Conservation (phyloP, 768 basidiomycete species). For the Termitomyces sp. region DNA sequence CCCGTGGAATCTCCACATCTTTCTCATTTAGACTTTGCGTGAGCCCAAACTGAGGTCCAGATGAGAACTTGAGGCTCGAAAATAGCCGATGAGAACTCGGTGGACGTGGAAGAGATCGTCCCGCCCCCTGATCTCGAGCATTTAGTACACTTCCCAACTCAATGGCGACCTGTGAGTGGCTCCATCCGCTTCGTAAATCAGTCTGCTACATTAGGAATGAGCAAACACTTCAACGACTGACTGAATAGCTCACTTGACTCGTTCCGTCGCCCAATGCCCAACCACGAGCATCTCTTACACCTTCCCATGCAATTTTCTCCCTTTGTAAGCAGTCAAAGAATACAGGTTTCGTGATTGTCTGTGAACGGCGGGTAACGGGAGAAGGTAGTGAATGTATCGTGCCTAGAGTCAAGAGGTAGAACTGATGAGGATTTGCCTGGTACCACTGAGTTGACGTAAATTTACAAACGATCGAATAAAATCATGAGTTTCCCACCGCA, state of each 20-base stretch:
- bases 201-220: slow-evolving; percentile 8
- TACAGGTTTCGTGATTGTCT: slow-evolving; percentile 83
- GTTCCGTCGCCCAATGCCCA: slow-evolving; percentile 46
- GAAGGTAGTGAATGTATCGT: slow-evolving; percentile 83
- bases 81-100: slow-evolving; percentile 41
- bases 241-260: slow-evolving; percentile 1
- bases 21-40: slow-evolving; percentile 28
- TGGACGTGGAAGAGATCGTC: slow-evolving; percentile 11
- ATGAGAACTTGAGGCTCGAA: slow-evolving; percentile 44
- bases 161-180: slow-evolving; percentile 39
- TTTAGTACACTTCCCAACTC: slow-evolving; percentile 59
- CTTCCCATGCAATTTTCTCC: slow-evolving; percentile 57
- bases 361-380: slow-evolving; percentile 72
- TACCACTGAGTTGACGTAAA: slow-evolving; percentile 40
- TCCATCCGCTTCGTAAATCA: slow-evolving; percentile 42
- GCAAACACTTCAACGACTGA: slow-evolving; percentile 6
- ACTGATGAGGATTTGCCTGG: slow-evolving; percentile 75
- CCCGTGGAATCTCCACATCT: slow-evolving; percentile 19
- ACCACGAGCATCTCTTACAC: slow-evolving; percentile 45
- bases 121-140: slow-evolving; percentile 29
- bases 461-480: background rate
- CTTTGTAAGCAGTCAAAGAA: slow-evolving; percentile 65
- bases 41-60: slow-evolving; percentile 25
- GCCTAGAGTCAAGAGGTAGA: slow-evolving; percentile 77
- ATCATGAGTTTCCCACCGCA: slow-evolving; percentile 33